A percentile compares a stretch with the other conserved stretches of the same genome.
Conservation (phyloP, 148 eudicot genomes). For the Pouteria glomerata region DNA sequence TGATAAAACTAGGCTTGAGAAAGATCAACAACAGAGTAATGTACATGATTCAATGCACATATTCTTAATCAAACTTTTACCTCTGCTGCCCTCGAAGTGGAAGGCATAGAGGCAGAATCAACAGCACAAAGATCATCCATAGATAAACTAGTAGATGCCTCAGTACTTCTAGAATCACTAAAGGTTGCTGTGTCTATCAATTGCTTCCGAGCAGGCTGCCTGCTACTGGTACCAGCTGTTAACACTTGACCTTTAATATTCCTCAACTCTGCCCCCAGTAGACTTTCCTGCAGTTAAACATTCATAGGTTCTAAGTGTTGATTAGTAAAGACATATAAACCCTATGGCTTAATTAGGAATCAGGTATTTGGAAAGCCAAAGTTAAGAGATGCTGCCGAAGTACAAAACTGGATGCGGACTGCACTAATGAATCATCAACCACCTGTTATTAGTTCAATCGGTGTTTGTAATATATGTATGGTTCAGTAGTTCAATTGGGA, state of each 20-base stretch:
- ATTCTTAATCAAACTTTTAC: conserved; percentile 19
- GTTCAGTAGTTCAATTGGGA: neutral
- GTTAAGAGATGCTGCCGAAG: no score
- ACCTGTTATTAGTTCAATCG: neutral
- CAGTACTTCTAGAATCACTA: conserved; percentile 61
- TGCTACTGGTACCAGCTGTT: conserved; percentile 51
- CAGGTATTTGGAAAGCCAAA: neutral
- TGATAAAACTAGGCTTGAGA: neutral
- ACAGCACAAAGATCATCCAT: conserved; percentile 63
- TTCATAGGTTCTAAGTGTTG: neutral
- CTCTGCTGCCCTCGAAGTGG: conserved; percentile 62
- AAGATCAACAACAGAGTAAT: no score
- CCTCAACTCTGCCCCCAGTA: conserved; percentile 55
- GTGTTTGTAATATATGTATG: neutral
- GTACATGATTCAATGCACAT: no score
- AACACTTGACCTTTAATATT: conserved; percentile 56
- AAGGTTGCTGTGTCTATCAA: conserved; percentile 48
- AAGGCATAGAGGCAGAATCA: conserved; percentile 61
- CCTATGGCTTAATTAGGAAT: neutral
- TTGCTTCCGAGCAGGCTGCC: conserved; percentile 65
- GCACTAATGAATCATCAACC: neutral
- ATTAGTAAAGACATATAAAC: neutral
- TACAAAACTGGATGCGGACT: neutral
- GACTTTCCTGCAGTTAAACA: conserved; percentile 45
- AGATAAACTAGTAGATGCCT: conserved; percentile 45